phyloP scores from a whole-genome alignment of 192 early-diverging fungal genomes.

The Powellomyces hirtus region DNA sequence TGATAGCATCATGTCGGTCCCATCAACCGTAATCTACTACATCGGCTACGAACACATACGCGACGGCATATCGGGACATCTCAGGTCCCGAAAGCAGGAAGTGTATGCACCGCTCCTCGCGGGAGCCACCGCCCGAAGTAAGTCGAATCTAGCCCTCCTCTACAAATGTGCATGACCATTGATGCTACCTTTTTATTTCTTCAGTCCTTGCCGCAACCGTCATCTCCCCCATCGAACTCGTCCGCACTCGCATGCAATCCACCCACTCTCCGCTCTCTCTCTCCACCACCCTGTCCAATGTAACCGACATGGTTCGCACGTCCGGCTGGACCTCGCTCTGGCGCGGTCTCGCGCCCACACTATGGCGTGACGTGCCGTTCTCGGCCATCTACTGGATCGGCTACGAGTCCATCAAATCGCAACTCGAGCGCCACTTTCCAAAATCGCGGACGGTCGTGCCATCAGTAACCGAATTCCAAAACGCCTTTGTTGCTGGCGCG shows the following conservation, averaged over 20 bases:
- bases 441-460: background rate
- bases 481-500: constrained; percentile 80
- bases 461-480: constrained; percentile 54
- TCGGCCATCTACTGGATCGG: constrained; percentile 90
- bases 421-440: background rate
- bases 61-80: constrained; percentile 39
- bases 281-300: constrained; percentile 49
- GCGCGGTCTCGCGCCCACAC: constrained; percentile 82
- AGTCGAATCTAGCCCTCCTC: too few species aligned
- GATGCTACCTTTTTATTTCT: background rate
- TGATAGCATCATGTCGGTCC: constrained; percentile 71
- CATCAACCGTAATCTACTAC: constrained; percentile 91
- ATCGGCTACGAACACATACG: constrained; percentile 89
- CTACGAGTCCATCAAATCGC: constrained; percentile 74
- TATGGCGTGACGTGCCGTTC: constrained; percentile 96
- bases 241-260: constrained; percentile 90
- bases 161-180: background rate
- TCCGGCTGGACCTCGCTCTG: constrained; percentile 70
- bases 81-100: constrained; percentile 34
- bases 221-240: constrained; percentile 88
- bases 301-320: constrained; percentile 58
- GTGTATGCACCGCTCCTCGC: constrained; percentile 69
- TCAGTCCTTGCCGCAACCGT: constrained; percentile 69
- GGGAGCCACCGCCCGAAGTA: constrained; percentile 77
- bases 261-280: constrained; percentile 60